Base-by-base conservation (phyloP, 208 protist genomes). In the Acanthamoeba comandoni region DNA sequence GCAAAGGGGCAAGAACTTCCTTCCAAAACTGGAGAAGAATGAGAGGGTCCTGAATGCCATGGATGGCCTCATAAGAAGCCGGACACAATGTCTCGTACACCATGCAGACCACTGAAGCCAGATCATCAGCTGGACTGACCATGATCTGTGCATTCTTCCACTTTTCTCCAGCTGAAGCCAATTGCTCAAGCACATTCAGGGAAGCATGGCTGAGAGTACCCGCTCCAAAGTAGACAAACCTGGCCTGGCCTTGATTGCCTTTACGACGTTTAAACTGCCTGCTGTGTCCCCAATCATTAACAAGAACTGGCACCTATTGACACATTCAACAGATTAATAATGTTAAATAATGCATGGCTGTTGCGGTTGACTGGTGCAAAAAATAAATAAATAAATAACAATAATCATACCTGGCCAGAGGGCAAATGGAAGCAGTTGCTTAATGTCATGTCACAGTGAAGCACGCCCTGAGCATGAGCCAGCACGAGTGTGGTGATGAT, bases 231-330 rank as follows among this genome's bases (percentile, higher is more conserved):
- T 26, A 71, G 15, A 60, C 55, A 60, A 19, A 60, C 17, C 55
- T 60, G 55, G 15, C 19, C 55, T 60, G n/a, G n/a, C n/a, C n/a
- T n/a, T n/a, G n/a, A n/a, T n/a, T n/a, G n/a, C n/a, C n/a, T n/a
- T n/a, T n/a, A n/a, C n/a, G n/a, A n/a, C n/a, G n/a, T n/a, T n/a
- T n/a, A n/a, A n/a, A n/a, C n/a, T n/a, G 12, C 64, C 64, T 9
- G 64, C 64, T 71, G 64, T 71, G 64, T n/a, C 64, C 64, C 64
- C 64, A 71, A 71, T 71, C 64, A n/a, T 71, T 71, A 9, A 71
- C 15, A n/a, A 71, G 64, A 29, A 26, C 64, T 71, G n/a, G 22
- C 15, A 11, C n/a, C 64, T 71, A 26, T n/a, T n/a, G n/a, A n/a
- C 64, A 71, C 55, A 60, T 60, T 15, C 19, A 60, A 19, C 55